Evolutionary conservation across 2,329 filamentous ascomycete species (phyloP).

Genomic region (Thelonectria rubi): DNA sequence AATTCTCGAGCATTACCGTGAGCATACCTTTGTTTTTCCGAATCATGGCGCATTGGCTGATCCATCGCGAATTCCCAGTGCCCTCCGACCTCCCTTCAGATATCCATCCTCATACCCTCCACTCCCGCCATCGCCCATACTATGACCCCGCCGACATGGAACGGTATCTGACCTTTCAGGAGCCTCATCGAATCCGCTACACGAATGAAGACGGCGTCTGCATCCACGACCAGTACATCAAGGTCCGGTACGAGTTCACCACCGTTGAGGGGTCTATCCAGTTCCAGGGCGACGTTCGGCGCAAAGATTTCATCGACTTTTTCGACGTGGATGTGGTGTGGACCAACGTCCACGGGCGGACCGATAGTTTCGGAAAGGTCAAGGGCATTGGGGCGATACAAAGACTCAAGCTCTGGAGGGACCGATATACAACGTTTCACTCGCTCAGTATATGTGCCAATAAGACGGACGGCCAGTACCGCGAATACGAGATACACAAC

Average conservation of each 20-base stretch:
- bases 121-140: constrained; percentile 60
- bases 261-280: constrained; percentile 57
- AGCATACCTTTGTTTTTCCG: constrained; percentile 33
- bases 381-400: constrained; percentile 62
- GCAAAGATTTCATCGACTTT: constrained; percentile 59
- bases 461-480: constrained; percentile 55
- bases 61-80: constrained; percentile 45
- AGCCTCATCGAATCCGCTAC: constrained; percentile 59
- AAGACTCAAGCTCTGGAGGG: constrained; percentile 62
- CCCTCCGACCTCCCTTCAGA: constrained; percentile 56
- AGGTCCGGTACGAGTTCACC: constrained; percentile 62
- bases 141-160: constrained; percentile 61
- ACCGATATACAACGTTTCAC: constrained; percentile 58
- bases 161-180: constrained; percentile 57
- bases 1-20: constrained; percentile 61
- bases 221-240: constrained; percentile 58
- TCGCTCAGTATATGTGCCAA: constrained; percentile 60
- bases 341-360: constrained; percentile 60
- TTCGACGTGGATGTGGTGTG: constrained; percentile 63
- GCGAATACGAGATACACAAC: constrained; percentile 57
- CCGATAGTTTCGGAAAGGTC: constrained; percentile 60
- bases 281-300: constrained; percentile 60
- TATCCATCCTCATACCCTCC: constrained; percentile 59
- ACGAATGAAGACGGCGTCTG: constrained; percentile 56
- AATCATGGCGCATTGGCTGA: constrained; percentile 19